Evolutionary conservation across 1,284 basidiomycete genomes (phyloP).

Genomic region (Malassezia pachydermatis): DNA sequence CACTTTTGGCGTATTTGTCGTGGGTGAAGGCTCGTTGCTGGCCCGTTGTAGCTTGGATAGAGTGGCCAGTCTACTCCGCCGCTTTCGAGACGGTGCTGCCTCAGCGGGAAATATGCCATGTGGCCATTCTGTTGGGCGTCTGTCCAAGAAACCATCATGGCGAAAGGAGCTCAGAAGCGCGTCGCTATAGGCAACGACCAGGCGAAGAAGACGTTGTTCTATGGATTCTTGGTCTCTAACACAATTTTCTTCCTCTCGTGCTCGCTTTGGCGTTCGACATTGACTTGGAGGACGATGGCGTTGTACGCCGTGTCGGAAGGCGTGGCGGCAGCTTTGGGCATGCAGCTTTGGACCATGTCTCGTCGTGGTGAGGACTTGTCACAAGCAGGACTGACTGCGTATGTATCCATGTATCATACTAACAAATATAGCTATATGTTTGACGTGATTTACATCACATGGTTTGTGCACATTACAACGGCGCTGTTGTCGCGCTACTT

Average conservation of each 20-base stretch:
- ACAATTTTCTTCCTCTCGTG: conserved; percentile 27
- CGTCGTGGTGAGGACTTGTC: conserved; percentile 39
- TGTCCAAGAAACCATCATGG: conserved; percentile 11
- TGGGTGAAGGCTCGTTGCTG: no score
- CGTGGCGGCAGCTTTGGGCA: conserved; percentile 33
- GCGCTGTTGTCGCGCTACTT: conserved; percentile 27
- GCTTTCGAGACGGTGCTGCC: no score
- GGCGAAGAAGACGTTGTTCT: conserved; percentile 26
- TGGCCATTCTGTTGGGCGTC: no score
- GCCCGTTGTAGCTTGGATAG: no score
- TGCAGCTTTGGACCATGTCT: conserved; percentile 43
- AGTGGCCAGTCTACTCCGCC: no score
- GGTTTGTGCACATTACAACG: conserved; percentile 46
- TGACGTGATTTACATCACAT: conserved; percentile 49
- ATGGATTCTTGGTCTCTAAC: conserved; percentile 40
- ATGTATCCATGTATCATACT: conserved; percentile 11
- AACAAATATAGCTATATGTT: conserved; percentile 44
- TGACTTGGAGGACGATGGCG: conserved; percentile 13
- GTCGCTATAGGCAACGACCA: conserved; percentile 31
- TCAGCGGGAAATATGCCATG: no score
- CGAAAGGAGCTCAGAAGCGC: conserved; percentile 28
- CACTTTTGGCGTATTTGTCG: not conserved
- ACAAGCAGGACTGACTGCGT: conserved; percentile 44
- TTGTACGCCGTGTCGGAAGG: conserved; percentile 37
- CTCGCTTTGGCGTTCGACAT: conserved; percentile 17